These are phyloP conservation scores for Rhizophagus clarus DNA, from an alignment of 192 early-diverging fungal species.

Conservation along the genomic window DNA sequence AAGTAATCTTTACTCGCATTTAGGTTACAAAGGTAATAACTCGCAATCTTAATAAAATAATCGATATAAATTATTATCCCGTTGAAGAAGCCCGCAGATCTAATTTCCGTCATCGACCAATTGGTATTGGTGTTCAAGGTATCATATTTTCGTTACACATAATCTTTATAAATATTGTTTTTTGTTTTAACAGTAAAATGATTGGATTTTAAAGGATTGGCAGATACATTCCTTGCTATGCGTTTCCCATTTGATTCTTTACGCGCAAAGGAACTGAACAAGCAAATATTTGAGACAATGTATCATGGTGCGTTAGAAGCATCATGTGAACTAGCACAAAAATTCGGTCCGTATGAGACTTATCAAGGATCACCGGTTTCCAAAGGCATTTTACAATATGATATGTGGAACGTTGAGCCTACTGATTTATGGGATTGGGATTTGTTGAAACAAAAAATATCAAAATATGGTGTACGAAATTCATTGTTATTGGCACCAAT, in stretches of 20 bases:
- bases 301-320: slow-evolving; percentile 94
- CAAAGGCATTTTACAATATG: slow-evolving; percentile 89
- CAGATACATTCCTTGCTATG: slow-evolving; percentile 95
- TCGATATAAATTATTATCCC: slow-evolving; percentile 97
- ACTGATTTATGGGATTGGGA: slow-evolving; percentile 93
- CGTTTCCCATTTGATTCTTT: slow-evolving; percentile 91
- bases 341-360: slow-evolving; percentile 80
- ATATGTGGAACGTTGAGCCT: slow-evolving; percentile 87
- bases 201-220: slow-evolving; percentile 50
- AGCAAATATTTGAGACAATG: slow-evolving; percentile 93
- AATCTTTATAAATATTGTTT: background rate
- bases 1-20: background rate
- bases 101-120: slow-evolving; percentile 95
- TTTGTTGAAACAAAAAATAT: slow-evolving; percentile 74
- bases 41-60: slow-evolving; percentile 94
- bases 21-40: slow-evolving; percentile 85
- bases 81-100: slow-evolving; percentile 83
- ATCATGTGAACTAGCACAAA: slow-evolving; percentile 85
- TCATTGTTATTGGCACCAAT: slow-evolving; percentile 94
- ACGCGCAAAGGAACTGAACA: slow-evolving; percentile 82
- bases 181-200: background rate
- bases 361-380: slow-evolving; percentile 89
- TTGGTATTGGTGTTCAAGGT: slow-evolving; percentile 98
- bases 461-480: slow-evolving; percentile 87
- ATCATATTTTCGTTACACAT: background rate